phyloP scores from a whole-genome alignment of 805 yeast species.

The Candida manassasensis region DNA sequence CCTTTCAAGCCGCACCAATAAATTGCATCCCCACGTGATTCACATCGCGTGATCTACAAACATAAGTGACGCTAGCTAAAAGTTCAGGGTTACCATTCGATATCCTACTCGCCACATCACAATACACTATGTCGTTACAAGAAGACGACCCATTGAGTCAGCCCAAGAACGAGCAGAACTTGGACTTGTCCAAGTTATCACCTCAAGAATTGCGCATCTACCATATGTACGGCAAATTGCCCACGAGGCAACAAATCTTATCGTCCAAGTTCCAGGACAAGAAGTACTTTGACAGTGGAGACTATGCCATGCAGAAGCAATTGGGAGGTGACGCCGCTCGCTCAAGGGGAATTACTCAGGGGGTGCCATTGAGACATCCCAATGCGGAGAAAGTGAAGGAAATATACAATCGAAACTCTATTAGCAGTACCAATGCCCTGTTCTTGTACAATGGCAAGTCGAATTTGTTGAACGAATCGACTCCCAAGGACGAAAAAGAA shows the following conservation, averaged over 20 bases:
- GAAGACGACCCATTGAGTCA: constrained; percentile 48
- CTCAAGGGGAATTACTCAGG: constrained; percentile 24
- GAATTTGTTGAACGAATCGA: constrained; percentile 50
- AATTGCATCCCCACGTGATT: no score
- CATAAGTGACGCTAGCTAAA: no score
- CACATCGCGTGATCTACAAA: no score
- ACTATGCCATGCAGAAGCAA: constrained; percentile 73
- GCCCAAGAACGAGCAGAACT: constrained; percentile 38
- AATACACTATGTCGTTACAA: constrained; percentile 2
- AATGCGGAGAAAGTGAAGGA: constrained; percentile 57
- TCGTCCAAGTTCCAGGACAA: constrained; percentile 77
- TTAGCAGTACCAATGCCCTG: constrained; percentile 45
- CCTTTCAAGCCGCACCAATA: no score
- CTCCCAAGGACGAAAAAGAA: constrained; percentile 23
- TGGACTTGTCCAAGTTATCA: constrained; percentile 54
- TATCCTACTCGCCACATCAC: no score
- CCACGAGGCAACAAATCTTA: constrained; percentile 72
- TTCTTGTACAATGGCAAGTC: constrained; percentile 47
- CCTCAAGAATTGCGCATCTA: constrained; percentile 79
- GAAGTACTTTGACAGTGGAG: constrained; percentile 91
- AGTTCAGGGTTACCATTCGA: no score
- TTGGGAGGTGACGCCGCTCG: constrained; percentile 18
- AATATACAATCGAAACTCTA: constrained; percentile 52
- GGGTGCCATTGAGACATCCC: constrained; percentile 43
- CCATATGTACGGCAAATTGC: constrained; percentile 80